These are phyloP conservation scores for Cutaneotrichosporon mucoides DNA, from an alignment of 1,284 basidiomycete genomes.

Conservation along the genomic window DNA sequence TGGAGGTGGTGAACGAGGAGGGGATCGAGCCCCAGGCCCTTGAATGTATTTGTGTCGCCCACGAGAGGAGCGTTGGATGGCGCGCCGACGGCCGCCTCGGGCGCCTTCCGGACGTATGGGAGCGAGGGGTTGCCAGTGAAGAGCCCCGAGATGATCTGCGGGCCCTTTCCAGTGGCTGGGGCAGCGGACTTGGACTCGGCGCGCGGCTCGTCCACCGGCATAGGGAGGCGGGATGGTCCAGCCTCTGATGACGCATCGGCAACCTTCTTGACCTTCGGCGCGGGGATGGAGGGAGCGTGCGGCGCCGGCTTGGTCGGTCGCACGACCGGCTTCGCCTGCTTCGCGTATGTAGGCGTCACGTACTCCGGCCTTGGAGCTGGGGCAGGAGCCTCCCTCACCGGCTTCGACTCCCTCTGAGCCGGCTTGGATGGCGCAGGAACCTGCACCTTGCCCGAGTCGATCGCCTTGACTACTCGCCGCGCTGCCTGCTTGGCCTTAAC, in stretches of 20 bases:
- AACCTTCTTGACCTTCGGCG: constrained; percentile 35
- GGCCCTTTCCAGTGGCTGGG: constrained; percentile 10
- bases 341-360: neutral
- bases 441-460: constrained; percentile 5
- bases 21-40: constrained; percentile 72
- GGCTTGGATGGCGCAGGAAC: constrained; percentile 6
- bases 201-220: neutral
- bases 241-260: constrained; percentile 12
- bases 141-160: constrained; percentile 83
- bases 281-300: constrained; percentile 2
- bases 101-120: constrained; percentile 7
- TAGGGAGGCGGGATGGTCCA: constrained; percentile 20
- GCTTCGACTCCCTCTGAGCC: neutral
- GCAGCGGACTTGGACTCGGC: neutral
- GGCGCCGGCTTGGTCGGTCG: constrained; percentile 5
- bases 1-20: constrained; percentile 75
- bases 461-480: constrained; percentile 19
- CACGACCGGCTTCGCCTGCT: constrained; percentile 2
- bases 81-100: constrained; percentile 35
- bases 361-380: neutral
- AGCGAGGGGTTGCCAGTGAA: constrained; percentile 62
- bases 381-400: constrained; percentile 1
- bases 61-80: constrained; percentile 79
- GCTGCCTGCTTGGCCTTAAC: constrained; percentile 45
- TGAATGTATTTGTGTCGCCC: constrained; percentile 65